Percentiles rank a stretch among this genome's conserved stretches.
These are phyloP conservation scores for Termitomyces sp. DNA, from an alignment of 768 basidiomycete species.

Conservation along the genomic window DNA sequence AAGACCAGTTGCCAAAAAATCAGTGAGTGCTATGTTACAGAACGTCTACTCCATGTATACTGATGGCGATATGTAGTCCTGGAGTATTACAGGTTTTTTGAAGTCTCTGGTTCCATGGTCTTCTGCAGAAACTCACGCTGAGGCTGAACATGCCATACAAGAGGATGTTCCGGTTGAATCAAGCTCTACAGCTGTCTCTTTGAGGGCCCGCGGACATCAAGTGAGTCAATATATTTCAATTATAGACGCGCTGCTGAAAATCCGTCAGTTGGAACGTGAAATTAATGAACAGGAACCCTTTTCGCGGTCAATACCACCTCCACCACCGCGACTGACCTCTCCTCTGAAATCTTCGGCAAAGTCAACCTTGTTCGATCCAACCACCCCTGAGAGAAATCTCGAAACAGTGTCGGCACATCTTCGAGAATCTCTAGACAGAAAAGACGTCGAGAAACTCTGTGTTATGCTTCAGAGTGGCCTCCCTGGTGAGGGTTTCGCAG, in stretches of 20 bases:
- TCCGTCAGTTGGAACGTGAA: conserved; percentile 17
- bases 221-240: conserved; percentile 9
- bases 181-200: conserved; percentile 17
- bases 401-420: conserved; percentile 25
- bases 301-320: neutral
- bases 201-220: conserved; percentile 24
- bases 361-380: conserved; percentile 9
- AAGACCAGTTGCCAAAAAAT: conserved; percentile 42
- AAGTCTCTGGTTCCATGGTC: conserved; percentile 47
- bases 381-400: conserved; percentile 40
- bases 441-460: conserved; percentile 7
- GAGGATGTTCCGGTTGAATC: conserved; percentile 10
- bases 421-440: conserved; percentile 6
- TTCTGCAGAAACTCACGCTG: conserved; percentile 16
- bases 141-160: conserved; percentile 18
- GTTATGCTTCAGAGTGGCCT: conserved; percentile 47
- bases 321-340: conserved; percentile 7
- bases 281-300: conserved; percentile 3
- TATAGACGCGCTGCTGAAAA: neutral
- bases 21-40: conserved; percentile 30
- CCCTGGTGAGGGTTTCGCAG: conserved; percentile 32
- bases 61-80: conserved; percentile 28
- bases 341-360: neutral
- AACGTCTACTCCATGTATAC: neutral
- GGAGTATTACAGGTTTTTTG: conserved; percentile 51